Base-by-base conservation (phyloP, 805 yeast species). In the Candida ulmi region DNA sequence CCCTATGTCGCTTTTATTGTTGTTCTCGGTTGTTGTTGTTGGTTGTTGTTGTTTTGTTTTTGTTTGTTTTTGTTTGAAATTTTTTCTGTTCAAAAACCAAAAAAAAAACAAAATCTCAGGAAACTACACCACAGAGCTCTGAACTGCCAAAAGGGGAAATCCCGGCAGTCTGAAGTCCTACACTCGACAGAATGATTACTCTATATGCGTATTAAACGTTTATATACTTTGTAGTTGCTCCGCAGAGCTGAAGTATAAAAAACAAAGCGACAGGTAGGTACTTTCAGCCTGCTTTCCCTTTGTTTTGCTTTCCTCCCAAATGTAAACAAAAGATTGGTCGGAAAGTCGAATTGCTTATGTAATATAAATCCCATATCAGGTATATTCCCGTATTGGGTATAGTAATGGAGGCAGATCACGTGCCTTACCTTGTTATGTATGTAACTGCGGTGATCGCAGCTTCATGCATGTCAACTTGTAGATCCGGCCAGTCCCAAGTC, bases 301-400 rank as follows among this genome's bases (percentile, higher is more conserved):
- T 30, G 33, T 30, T 30, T 30, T 30, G 34, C 34, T 31, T 21
- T 31, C 34, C 13, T 8, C 13, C 34, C 21, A 31, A 31, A 31
- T 12, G 34, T 31, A 31, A 31, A 31, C 34, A 31, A 31, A 31
- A 31, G 11, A 28, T 8, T 16, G 17, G 31, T 28, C 18, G 19
- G 12, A 30, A 30, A 17, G 17, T 17, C 18, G 31, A 12, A 8
- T 26, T 15, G 17, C 17, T 28, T 28, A 28, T 16, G 31, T 28
- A 28, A 28, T 28, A 26, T 6, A 26, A 11, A 7, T n/a, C n/a
- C 18, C 31, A 28, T 15, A n/a, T 28, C 18, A 7, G 17, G 31
- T 6, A 28, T 12, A 15, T 28, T 28, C 4, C 31, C 31, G 17
- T 28, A 12, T 28, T 9, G 31, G 31, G 31, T 28, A 28, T 12